Conservation (phyloP, 129 eudicot genomes). For the Smallanthus sonchifolius region DNA sequence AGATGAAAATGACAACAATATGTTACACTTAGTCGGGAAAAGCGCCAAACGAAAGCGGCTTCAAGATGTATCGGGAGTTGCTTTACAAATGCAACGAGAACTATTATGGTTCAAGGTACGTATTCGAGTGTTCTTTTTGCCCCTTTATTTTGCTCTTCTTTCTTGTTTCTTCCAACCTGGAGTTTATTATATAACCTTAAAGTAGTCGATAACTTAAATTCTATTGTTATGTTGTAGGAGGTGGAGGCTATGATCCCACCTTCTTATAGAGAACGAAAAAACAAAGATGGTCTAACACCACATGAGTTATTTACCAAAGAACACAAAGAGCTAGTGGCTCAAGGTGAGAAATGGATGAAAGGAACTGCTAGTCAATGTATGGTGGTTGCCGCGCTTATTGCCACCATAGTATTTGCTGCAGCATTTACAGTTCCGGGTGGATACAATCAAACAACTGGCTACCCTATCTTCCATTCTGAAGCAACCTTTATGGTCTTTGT, state of each 20-base stretch:
- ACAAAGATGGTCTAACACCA: conserved; percentile 47
- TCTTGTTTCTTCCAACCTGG: neutral
- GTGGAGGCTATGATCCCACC: conserved; percentile 43
- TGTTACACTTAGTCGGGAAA: conserved; percentile 50
- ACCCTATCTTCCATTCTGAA: conserved; percentile 28
- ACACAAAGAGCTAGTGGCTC: conserved; percentile 37
- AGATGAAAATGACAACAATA: conserved; percentile 35
- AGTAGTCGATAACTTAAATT: neutral
- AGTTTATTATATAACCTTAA: neutral
- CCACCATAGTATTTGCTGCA: conserved; percentile 46
- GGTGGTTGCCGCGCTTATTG: conserved; percentile 44
- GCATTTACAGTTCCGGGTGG: conserved; percentile 49
- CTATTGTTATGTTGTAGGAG: conserved; percentile 23
- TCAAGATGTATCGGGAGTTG: conserved; percentile 43
- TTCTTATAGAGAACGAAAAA: conserved; percentile 31
- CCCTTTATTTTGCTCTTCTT: neutral
- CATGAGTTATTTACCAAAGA: conserved; percentile 38
- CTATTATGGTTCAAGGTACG: conserved; percentile 49
- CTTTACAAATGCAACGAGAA: conserved; percentile 54
- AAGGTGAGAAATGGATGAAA: conserved; percentile 56
- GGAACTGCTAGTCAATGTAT: conserved; percentile 49
- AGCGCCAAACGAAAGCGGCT: conserved; percentile 35
- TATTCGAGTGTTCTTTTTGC: neutral
- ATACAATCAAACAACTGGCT: conserved; percentile 22
- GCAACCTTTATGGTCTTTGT: conserved; percentile 22